These are phyloP conservation scores for Globisporangium parvum DNA, from an alignment of 352 stramenopile species.

Conservation along the genomic window DNA sequence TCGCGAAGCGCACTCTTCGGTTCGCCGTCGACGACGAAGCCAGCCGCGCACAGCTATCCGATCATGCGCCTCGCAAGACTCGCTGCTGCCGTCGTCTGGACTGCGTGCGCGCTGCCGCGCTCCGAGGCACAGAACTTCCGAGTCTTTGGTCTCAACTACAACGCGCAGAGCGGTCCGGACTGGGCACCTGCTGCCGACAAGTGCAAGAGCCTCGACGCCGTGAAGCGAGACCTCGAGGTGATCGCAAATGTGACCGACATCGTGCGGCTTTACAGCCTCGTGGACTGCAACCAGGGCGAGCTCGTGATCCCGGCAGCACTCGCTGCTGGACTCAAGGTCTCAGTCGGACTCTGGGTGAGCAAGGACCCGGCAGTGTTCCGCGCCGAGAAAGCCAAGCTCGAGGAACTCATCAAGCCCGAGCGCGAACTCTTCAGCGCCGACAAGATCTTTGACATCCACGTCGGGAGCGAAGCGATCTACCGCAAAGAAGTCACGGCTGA, in stretches of 20 bases:
- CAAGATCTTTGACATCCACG: conserved; percentile 46
- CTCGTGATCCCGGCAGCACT: conserved; percentile 39
- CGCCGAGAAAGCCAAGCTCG: conserved; percentile 28
- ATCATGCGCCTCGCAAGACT: too few species aligned
- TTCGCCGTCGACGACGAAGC: too few species aligned
- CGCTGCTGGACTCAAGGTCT: conserved; percentile 36
- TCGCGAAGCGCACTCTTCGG: too few species aligned
- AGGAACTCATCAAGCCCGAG: conserved; percentile 23
- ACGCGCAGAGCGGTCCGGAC: conserved; percentile 38
- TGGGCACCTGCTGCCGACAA: conserved; percentile 30
- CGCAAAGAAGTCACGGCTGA: conserved; percentile 44
- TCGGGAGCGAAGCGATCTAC: conserved; percentile 68
- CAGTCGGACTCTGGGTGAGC: conserved; percentile 59
- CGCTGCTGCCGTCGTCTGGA: too few species aligned
- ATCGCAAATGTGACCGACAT: conserved; percentile 38
- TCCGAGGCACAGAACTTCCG: conserved; percentile 11
- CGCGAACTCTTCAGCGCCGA: conserved; percentile 15
- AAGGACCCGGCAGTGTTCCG: conserved; percentile 24
- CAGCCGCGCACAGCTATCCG: too few species aligned
- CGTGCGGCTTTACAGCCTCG: conserved; percentile 44
- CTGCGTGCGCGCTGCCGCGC: too few species aligned
- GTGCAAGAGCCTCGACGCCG: conserved; percentile 34
- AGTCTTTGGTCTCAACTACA: conserved; percentile 68
- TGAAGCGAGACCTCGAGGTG: not conserved
- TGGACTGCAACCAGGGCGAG: conserved; percentile 45